These are phyloP conservation scores for Coemansia sp. DNA, from an alignment of 192 early-diverging fungal genomes.

Conservation along the genomic window DNA sequence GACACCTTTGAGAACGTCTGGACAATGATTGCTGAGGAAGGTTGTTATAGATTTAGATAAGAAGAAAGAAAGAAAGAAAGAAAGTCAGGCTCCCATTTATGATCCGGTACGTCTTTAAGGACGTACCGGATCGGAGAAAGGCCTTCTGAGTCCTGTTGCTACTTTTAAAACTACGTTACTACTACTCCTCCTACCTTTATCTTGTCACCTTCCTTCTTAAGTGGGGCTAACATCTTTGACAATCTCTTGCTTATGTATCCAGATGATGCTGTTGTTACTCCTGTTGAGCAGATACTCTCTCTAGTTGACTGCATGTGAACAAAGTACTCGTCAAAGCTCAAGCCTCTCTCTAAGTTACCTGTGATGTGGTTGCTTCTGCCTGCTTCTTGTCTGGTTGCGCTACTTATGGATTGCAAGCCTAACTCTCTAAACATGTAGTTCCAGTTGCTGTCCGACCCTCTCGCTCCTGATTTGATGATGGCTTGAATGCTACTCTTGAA, in stretches of 20 bases:
- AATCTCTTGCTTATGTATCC: constrained; percentile 6
- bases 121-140: no score
- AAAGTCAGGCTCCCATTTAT: no score
- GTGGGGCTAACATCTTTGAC: neutral
- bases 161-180: no score
- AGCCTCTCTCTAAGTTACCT: constrained; percentile 4
- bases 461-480: constrained; percentile 11
- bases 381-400: neutral
- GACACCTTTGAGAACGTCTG: no score
- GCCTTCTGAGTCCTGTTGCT: no score
- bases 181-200: neutral
- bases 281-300: constrained; percentile 14
- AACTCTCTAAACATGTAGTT: constrained; percentile 9
- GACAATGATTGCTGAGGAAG: no score
- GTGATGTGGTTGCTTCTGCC: neutral
- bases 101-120: no score
- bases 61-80: no score
- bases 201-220: neutral
- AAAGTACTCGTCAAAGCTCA: constrained; percentile 11
- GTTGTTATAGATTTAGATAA: no score
- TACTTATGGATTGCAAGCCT: neutral
- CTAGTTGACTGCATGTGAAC: constrained; percentile 15
- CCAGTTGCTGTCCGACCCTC: constrained; percentile 14
- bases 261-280: constrained; percentile 10
- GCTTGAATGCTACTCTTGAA: constrained; percentile 1